Percentiles rank a stretch among this genome's conserved stretches.
These are phyloP conservation scores for Calonectria hawksworthii DNA, from an alignment of 2,329 filamentous ascomycete genomes.

Conservation along the genomic window DNA sequence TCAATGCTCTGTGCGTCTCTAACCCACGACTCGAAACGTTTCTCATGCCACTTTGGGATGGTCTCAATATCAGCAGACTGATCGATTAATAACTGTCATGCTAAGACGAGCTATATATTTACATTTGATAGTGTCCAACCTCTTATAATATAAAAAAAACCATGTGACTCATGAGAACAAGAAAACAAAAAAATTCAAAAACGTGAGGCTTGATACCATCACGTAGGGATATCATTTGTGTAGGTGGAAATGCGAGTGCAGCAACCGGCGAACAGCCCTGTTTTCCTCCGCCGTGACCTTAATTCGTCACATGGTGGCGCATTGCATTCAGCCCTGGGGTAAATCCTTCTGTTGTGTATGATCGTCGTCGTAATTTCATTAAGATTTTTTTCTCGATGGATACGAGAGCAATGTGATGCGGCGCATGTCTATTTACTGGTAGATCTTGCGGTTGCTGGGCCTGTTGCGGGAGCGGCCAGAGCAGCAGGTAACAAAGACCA, in stretches of 20 bases:
- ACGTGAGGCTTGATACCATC: constrained; percentile 4
- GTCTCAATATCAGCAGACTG: constrained; percentile 56
- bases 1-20: constrained; percentile 51
- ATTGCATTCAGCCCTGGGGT: not conserved
- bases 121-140: not conserved
- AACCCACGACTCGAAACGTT: constrained; percentile 56
- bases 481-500: constrained; percentile 75
- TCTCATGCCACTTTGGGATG: constrained; percentile 60
- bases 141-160: not conserved
- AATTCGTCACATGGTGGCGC: not conserved
- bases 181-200: not conserved
- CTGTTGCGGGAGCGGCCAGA: constrained; percentile 58
- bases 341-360: not conserved
- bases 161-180: not conserved
- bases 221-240: constrained; percentile 25
- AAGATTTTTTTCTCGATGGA: constrained; percentile 17
- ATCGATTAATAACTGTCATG: constrained; percentile 48
- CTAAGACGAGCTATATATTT: constrained; percentile 2
- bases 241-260: not conserved
- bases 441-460: constrained; percentile 47
- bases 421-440: constrained; percentile 33
- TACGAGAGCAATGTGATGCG: constrained; percentile 5
- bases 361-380: constrained; percentile 14
- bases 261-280: not conserved
- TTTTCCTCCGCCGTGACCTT: not conserved